Percentiles rank a stretch among this genome's conserved stretches.
Evolutionary conservation across 208 protist species (phyloP).

Genomic region (Trypanosoma caninum): DNA sequence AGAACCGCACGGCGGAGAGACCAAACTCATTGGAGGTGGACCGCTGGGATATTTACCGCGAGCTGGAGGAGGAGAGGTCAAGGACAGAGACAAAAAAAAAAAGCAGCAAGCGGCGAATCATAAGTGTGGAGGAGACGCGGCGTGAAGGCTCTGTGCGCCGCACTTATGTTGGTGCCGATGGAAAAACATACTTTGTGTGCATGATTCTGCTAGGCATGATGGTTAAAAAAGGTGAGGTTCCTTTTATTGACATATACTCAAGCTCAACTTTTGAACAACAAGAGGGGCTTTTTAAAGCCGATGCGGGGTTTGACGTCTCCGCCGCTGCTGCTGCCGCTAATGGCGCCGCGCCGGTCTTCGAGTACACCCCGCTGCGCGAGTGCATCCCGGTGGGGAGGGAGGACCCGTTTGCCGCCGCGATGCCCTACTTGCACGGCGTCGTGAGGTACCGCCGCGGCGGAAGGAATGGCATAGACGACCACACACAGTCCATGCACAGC

Average conservation of each 20-base stretch:
- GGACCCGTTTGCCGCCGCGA: slow-evolving; percentile 32
- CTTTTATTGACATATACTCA: slow-evolving; percentile 38
- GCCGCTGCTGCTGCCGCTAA: no score
- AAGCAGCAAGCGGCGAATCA: not conserved
- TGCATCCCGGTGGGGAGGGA: slow-evolving; percentile 43
- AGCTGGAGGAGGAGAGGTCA: slow-evolving; percentile 4
- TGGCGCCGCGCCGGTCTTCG: slow-evolving; percentile 44
- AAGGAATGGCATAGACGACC: not conserved
- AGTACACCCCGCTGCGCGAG: slow-evolving; percentile 55
- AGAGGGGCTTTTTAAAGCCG: slow-evolving; percentile 18
- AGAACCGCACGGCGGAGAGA: slow-evolving; percentile 67
- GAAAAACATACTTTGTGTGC: slow-evolving; percentile 38
- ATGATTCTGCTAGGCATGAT: slow-evolving; percentile 52
- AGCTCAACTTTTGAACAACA: slow-evolving; percentile 38
- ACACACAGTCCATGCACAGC: not conserved
- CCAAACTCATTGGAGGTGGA: slow-evolving; percentile 68
- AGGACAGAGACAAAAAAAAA: not conserved
- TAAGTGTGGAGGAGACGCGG: not conserved
- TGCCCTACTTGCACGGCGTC: slow-evolving; percentile 57
- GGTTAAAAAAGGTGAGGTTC: slow-evolving; percentile 38
- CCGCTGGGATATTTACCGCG: slow-evolving; percentile 56
- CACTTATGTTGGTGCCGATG: slow-evolving; percentile 20
- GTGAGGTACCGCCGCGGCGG: slow-evolving; percentile 7
- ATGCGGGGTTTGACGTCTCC: no score
- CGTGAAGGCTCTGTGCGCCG: not conserved